Evolutionary conservation across 805 yeast genomes (phyloP), one percentile per base, ranked within the genome.

Genomic region (Scheffersomyces amazonensis): DNA sequence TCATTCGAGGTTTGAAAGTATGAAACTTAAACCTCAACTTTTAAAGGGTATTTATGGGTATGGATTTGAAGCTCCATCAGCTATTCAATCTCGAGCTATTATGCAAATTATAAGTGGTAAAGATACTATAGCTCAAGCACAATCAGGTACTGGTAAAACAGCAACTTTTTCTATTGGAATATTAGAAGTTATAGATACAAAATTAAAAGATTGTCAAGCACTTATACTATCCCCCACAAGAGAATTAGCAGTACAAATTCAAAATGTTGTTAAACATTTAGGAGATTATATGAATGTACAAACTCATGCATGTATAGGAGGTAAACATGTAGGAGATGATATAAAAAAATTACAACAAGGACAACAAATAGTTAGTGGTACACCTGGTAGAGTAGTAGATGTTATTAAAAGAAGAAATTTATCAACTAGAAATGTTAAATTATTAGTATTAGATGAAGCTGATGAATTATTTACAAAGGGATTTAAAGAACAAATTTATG

Each of bases 101-200:
- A 73, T 85, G 69, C 99, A 95, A 64, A 90, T 93, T 65, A 84
- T 89, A 54, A 83, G 81, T 58, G 96, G 96, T 40, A 82, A 89
- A 66, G 99, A 93, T 66, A 95, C 90, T 38, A 80, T 93, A 47
- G 99, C 99, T 44, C 99, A 93, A 72, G 98, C 99, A 42, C 99
- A 93, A 71, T 88, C 96, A 25, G 99, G 99, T 69, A 93, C 99
- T 35, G 99, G 99, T 69, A 93, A 93, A 73, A 93, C 99, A 20
- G 99, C 98, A 48, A 93, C 99, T 34, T 93, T 93, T 75, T 78
- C 97, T 47, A 91, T 93, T 50, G 91, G 96, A 18, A 86, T 89
- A 75, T 71, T 93, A 48, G 95, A 93, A 67, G 86, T 79, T 47
- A 77, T 93, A 39, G 96, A 91, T 52, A 71, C 82, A 40, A 77